Evolutionary conservation across 2,329 filamentous ascomycete species (phyloP).

Genomic region (Apiospora aurea): DNA sequence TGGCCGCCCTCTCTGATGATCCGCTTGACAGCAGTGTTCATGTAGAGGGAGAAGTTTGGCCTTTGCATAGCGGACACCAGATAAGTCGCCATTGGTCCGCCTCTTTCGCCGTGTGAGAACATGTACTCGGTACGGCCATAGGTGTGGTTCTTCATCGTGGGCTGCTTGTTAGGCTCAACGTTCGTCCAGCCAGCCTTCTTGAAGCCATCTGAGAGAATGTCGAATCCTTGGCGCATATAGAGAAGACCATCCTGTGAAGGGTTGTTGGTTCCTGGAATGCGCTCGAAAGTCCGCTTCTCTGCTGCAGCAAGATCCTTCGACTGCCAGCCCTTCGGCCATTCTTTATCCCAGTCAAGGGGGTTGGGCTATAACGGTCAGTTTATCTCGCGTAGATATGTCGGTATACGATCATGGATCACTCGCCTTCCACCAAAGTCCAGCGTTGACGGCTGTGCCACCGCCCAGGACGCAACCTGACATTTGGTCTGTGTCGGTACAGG

Average conservation of each 20-base stretch:
- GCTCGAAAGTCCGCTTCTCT: slow-evolving; percentile 67
- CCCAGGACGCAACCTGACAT: slow-evolving; percentile 77
- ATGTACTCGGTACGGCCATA: slow-evolving; percentile 72
- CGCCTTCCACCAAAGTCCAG: slow-evolving; percentile 69
- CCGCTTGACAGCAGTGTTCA: slow-evolving; percentile 69
- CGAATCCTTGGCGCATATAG: slow-evolving; percentile 72
- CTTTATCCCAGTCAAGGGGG: slow-evolving; percentile 72
- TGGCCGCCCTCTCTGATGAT: slow-evolving; percentile 68
- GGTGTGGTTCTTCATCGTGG: slow-evolving; percentile 69
- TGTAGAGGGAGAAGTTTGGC: slow-evolving; percentile 71
- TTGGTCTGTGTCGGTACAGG: slow-evolving; percentile 73
- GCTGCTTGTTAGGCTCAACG: slow-evolving; percentile 66
- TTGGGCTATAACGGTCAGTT: slow-evolving; percentile 53
- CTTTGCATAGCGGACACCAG: slow-evolving; percentile 66
- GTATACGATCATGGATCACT: neutral
- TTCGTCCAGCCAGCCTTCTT: slow-evolving; percentile 66
- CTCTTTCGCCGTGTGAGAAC: slow-evolving; percentile 70
- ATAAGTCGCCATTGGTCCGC: slow-evolving; percentile 75
- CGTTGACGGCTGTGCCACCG: slow-evolving; percentile 71
- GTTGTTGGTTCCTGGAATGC: slow-evolving; percentile 73
- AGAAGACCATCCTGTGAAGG: slow-evolving; percentile 71
- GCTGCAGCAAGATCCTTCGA: slow-evolving; percentile 65
- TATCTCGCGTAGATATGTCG: neutral
- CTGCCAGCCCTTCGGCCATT: slow-evolving; percentile 77
- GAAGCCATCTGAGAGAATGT: slow-evolving; percentile 67